A percentile compares a stretch with the other conserved stretches of the same genome.
phyloP scores from a whole-genome alignment of 2,329 filamentous ascomycete species.

The Colletotrichum graminicola region DNA sequence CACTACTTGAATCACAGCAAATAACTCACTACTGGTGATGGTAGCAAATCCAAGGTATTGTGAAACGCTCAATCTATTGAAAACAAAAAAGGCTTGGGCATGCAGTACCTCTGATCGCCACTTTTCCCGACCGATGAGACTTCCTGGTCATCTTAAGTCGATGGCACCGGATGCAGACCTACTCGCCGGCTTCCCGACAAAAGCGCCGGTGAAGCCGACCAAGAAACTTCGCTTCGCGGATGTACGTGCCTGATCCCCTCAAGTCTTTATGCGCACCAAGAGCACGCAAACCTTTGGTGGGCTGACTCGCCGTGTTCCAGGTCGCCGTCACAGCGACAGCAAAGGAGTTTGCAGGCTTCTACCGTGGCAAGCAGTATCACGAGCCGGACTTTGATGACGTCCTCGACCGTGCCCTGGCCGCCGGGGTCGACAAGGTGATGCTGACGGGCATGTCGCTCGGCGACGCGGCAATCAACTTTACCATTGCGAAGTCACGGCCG shows the following conservation, averaged over 20 bases:
- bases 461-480: constrained; percentile 48
- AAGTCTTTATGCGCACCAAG: neutral
- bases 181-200: constrained; percentile 27
- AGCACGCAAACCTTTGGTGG: too few relatives aligned
- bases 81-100: neutral
- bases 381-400: constrained; percentile 57
- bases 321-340: constrained; percentile 55
- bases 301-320: constrained; percentile 38
- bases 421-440: constrained; percentile 58
- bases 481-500: constrained; percentile 48
- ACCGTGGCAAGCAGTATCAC: constrained; percentile 63
- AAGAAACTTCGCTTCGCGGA: constrained; percentile 37
- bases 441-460: constrained; percentile 54
- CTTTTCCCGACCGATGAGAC: neutral
- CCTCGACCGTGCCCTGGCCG: constrained; percentile 56
- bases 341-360: constrained; percentile 62
- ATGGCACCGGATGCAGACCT: constrained; percentile 33
- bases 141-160: neutral
- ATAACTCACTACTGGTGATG: neutral
- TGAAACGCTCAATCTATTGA: neutral
- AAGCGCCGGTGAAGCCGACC: constrained; percentile 21
- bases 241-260: neutral
- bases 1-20: neutral
- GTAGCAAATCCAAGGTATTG: too few relatives aligned
- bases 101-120: neutral